phyloP scores from a whole-genome alignment of 768 basidiomycete genomes.

The Hypholoma fasciculare region DNA sequence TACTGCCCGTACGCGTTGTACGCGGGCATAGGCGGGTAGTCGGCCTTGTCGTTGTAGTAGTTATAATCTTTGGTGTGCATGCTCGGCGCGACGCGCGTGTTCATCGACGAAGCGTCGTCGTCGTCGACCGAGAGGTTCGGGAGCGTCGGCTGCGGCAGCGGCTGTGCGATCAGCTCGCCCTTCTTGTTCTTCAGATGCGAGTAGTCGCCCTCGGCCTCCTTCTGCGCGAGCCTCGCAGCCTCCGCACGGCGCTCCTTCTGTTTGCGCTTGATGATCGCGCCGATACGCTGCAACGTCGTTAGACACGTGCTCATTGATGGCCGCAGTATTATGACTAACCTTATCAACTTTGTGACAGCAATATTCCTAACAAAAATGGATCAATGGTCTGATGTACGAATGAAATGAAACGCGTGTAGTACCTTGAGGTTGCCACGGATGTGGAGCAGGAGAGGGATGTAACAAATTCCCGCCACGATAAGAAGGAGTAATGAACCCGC shows the following conservation, averaged over 20 bases:
- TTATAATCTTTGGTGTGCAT: slow-evolving; percentile 57
- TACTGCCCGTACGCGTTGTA: slow-evolving; percentile 72
- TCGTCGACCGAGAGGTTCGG: slow-evolving; percentile 91
- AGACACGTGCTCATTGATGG: not conserved
- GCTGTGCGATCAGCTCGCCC: slow-evolving; percentile 77
- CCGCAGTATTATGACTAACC: slow-evolving; percentile 39
- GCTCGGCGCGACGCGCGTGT: slow-evolving; percentile 54
- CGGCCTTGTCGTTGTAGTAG: slow-evolving; percentile 55
- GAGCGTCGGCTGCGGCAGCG: slow-evolving; percentile 90
- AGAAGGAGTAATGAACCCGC: slow-evolving; percentile 80
- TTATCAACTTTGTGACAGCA: slow-evolving; percentile 99
- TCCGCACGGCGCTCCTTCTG: slow-evolving; percentile 83
- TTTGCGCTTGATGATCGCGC: slow-evolving; percentile 89
- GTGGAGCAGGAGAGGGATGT: slow-evolving; percentile 92
- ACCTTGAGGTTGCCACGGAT: slow-evolving; percentile 98
- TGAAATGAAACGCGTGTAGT: slow-evolving; percentile 8
- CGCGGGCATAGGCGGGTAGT: slow-evolving; percentile 75
- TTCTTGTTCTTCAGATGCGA: slow-evolving; percentile 93
- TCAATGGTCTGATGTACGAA: not conserved
- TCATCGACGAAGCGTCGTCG: slow-evolving; percentile 58
- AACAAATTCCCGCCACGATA: slow-evolving; percentile 81
- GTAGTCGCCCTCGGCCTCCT: slow-evolving; percentile 89
- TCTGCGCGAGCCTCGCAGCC: slow-evolving; percentile 80
- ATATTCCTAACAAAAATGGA: slow-evolving; percentile 67
- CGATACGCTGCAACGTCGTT: slow-evolving; percentile 66